A percentile compares a stretch with the other conserved stretches of the same genome.
Evolutionary conservation across 2,329 filamentous ascomycete species (phyloP).

Genomic region (Paecilomyces variotii): DNA sequence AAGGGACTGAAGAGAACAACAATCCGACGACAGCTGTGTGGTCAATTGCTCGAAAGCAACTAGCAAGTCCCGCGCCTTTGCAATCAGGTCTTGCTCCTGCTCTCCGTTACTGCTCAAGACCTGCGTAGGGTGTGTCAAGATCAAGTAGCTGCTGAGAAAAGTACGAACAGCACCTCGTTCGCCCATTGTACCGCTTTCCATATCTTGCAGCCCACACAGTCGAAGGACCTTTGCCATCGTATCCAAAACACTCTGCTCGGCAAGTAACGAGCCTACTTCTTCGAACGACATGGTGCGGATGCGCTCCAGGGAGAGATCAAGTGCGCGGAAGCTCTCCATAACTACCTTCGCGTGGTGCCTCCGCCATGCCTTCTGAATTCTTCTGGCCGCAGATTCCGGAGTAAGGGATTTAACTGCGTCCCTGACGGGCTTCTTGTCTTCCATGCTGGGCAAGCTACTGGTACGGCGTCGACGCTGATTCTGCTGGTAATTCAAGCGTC

Average conservation of each 20-base stretch:
- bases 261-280: slow-evolving; percentile 49
- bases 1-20: slow-evolving; percentile 32
- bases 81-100: slow-evolving; percentile 54
- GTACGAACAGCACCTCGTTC: slow-evolving; percentile 49
- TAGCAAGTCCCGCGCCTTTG: slow-evolving; percentile 53
- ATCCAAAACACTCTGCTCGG: slow-evolving; percentile 44
- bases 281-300: slow-evolving; percentile 50
- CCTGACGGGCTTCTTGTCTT: slow-evolving; percentile 35
- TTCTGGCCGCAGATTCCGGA: slow-evolving; percentile 45
- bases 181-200: slow-evolving; percentile 39
- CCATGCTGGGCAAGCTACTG: slow-evolving; percentile 40
- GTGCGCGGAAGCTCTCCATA: slow-evolving; percentile 42
- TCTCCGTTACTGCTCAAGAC: slow-evolving; percentile 55
- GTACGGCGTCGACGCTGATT: slow-evolving; percentile 44
- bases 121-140: slow-evolving; percentile 52
- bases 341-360: slow-evolving; percentile 41
- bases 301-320: slow-evolving; percentile 46
- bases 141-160: slow-evolving; percentile 57
- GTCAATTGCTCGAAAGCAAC: slow-evolving; percentile 48
- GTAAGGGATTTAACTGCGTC: slow-evolving; percentile 33
- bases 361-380: slow-evolving; percentile 53
- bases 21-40: slow-evolving; percentile 40
- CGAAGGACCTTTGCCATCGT: slow-evolving; percentile 48
- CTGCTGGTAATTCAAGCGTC: slow-evolving; percentile 43
- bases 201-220: slow-evolving; percentile 49